Base-by-base conservation (phyloP, 1,284 basidiomycete species). In the Ceratobasidium sp. region DNA sequence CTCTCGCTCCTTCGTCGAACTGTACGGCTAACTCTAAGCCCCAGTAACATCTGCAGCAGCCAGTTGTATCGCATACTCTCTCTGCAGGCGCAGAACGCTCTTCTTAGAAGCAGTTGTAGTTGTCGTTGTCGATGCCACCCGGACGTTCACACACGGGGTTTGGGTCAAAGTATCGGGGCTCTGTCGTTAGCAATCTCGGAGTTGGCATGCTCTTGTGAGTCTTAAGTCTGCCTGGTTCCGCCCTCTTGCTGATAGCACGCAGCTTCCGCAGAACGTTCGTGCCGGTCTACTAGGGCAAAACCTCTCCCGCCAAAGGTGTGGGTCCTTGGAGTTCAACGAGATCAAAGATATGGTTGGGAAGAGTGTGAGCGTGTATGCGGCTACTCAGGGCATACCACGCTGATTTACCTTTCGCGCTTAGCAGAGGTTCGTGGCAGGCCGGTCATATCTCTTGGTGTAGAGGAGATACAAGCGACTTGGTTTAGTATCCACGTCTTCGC, bases 251-350 rank as follows among this genome's bases (percentile, higher is more conserved):
- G 54, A 74, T 78, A 68, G 52, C 42, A 6, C 50, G 23, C 46
- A 33, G 15, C 56, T 1, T 13, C 15, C 65, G 65, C 82, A 95
- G 95, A 73, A 98, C 97, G 78, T 96, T 98, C 80, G 97, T 99
- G 28, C 97, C 97, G 6, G 98, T 98, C 79, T 99, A 98, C 84
- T 97, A 98, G 86, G 95, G 94, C 81, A 97, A 99, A 87, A 96
- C 98, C 69, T 97, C 96, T 2, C 96, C 97, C 17, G 95, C 97
- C 2, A 91, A 96, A 83, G 95, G 98, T 86, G 95, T 94, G 83
- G 33, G 93, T 86, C 12, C 28, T 74, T 92, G 38, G 97, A 99
- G 86, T 99, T 93, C 84, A 89, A 91, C 81, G 97, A 98, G 86
- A 99, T 99, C 84, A 95, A 95, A 84, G 94, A 96, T 74, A 93